Base-by-base conservation (phyloP, 2,329 filamentous ascomycete species). In the Alternaria panax region DNA sequence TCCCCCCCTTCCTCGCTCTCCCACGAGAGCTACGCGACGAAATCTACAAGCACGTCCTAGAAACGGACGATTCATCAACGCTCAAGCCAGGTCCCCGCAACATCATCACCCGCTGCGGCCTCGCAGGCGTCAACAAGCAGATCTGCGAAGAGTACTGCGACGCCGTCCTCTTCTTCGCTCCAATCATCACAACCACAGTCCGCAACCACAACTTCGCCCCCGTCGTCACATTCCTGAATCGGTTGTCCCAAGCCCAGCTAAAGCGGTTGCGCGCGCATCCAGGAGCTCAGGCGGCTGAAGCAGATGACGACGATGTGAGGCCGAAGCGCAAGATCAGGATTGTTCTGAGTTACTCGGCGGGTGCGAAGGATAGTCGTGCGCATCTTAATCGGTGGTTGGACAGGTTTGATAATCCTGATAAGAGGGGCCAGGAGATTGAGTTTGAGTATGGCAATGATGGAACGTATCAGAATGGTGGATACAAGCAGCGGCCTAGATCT, bases 121-220 rank as follows among this genome's bases (percentile, higher is more conserved):
- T 67, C 12, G 38, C 57, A 0, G 58, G 58, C 6, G 54, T 57
- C n/a, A 67, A 62, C 51, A 59, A 11, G 7, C 65, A 67, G 24
- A 54, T 67, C 40, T 53, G 43, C 20, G 48, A 51, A 2, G 65
- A 67, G 24, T 67, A 59, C 41, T 42, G 63, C 12, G 63, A 65
- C 3, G 60, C 65, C 5, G 54, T 67, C 18, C 54, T 65, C 41
- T 56, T 62, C 43, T 36, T 62, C 48, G 63, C 60, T 2, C 63
- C 60, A 4, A 34, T 57, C 43, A 60, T 67, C 36, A 47, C 52
- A 1, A 59, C 63, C 9, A 65, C 60, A 3, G 60, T 67, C 2
- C 56, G 51, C 34, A 65, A 67, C 34, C 63, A 67, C 54, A 65
- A 65, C 60, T 67, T 67, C 46, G 56, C 58, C 1, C 65, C 60